Evolutionary conservation across 2,329 filamentous ascomycete genomes (phyloP), one percentile per base, ranked within the genome.

Genomic region (Nigrograna mackinnonii): DNA sequence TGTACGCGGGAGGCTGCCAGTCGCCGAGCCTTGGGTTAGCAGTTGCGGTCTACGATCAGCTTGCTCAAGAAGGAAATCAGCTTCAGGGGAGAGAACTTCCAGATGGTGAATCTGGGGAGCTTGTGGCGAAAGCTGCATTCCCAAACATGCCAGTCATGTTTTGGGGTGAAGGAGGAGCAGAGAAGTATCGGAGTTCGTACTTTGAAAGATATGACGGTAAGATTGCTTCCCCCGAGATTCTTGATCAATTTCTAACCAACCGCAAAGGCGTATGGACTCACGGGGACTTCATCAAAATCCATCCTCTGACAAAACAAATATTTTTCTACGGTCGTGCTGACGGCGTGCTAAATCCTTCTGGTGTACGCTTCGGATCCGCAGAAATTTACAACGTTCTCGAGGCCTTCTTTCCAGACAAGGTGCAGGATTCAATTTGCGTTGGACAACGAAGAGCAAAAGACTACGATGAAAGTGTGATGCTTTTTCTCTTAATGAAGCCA

Each of bases 351-450:
- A 94, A 94, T 60, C 89, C 89, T 0, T 84, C 79, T 5, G 89
- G 89, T 0, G 83, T 94, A 11, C 78, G 89, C 0, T 95, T 94
- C 57, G 89, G 89, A 0, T 87, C 83, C 4, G 84, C 87, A 0
- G 89, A 94, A 65, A 86, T 94, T 22, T 95, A 94, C 65, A 79
- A 78, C 11, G 85, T 91, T 1, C 67, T 91, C 4, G 86, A 89
- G 67, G 71, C 76, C 18, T 72, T 79, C 41, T 91, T 92, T 48
- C 71, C 80, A 0, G 74, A 79, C 13, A 71, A 91, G 5, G 73
- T 94, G 3, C 75, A 76, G 4, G 89, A 94, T 60, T 84, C 83
- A n/a, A 76, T 94, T 20, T 92, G 88, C 43, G 87, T 94, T 0
- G 89, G 89, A 0, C 88, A 92, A 68, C 73, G 88, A 16, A 70